Base-by-base conservation (phyloP, 768 basidiomycete genomes). In the Boletus sensibilis region DNA sequence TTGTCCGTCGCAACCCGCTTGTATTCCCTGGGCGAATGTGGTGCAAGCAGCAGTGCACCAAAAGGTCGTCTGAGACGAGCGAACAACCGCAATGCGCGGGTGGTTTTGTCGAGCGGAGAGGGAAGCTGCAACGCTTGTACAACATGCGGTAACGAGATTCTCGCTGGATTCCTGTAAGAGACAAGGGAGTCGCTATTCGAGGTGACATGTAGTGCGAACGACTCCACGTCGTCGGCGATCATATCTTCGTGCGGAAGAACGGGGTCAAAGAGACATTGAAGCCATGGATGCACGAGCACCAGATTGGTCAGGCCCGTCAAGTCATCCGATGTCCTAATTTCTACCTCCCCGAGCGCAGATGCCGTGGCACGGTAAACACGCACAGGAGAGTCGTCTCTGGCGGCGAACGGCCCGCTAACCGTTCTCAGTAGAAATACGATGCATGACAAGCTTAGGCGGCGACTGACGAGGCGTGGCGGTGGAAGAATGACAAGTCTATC, bases 201-300 rank as follows among this genome's bases (percentile, higher is more conserved):
- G 13, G 21, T 40, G 29, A 18, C 21, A 3, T 51, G 48, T 10
- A 27, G 13, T 6, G 46, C 11, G 18, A 61, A 41, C 3, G 52
- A 35, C 18, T 63, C 53, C 1, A 20, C 33, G 42, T 62, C 61
- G 18, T 49, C 42, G 3, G 55, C 61, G 33, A 63, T 54, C 61
- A 63, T 62, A 10, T 62, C 61, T 54, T 62, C 61, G 38, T 62
- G 61, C 4, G 56, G 61, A 42, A 59, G 61, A 39, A 63, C 21
- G 10, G 63, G 58, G 31, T 63, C 62, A 4, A 51, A 44, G 31
- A 63, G 63, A 20, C 12, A 38, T 21, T 57, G 54, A 2, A 64
- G 31, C 63, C 63, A 64, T 18, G 63, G 63, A 41, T 61, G 63
- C 20, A 64, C 63, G 35, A 64, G 63, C 8, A 64, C 58, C 23